phyloP scores from a whole-genome alignment of 2,329 filamentous ascomycete species.

The Cladobotryum mycophilum region DNA sequence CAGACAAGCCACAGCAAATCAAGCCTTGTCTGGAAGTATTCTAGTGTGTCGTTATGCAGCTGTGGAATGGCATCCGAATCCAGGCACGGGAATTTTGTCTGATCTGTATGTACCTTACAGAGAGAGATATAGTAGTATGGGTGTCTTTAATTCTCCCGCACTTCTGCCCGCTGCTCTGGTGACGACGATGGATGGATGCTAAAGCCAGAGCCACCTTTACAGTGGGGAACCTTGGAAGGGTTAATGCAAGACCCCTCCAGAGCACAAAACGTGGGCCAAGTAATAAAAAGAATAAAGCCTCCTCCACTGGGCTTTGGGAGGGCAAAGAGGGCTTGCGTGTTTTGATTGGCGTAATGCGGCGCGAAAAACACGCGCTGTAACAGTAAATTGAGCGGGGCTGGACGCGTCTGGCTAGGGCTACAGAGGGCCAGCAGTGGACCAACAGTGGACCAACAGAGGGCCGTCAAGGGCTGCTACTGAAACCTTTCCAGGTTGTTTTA shows the following conservation, averaged over 20 bases:
- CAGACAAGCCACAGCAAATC: neutral
- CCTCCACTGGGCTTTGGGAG: neutral
- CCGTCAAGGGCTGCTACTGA: no score
- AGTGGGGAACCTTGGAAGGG: neutral
- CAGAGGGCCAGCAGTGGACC: no score
- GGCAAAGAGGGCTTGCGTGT: neutral
- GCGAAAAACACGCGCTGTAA: slow-evolving; percentile 25
- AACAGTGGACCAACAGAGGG: no score
- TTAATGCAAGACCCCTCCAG: slow-evolving; percentile 1
- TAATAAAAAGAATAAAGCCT: neutral
- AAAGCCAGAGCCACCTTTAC: no score
- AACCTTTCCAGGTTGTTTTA: neutral
- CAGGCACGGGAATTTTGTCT: neutral
- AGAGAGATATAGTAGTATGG: no score
- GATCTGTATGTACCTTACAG: no score
- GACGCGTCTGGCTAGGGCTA: slow-evolving; percentile 6
- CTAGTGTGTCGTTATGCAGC: slow-evolving; percentile 7
- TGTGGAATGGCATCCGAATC: neutral
- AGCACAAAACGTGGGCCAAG: neutral
- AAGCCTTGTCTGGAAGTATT: neutral
- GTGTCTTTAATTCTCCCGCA: no score
- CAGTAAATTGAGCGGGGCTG: slow-evolving; percentile 2
- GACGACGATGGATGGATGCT: no score
- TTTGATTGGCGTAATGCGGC: slow-evolving; percentile 21
- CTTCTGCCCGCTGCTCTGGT: no score